phyloP scores from a whole-genome alignment of 352 stramenopile genomes.

The Phytophthora melonis region DNA sequence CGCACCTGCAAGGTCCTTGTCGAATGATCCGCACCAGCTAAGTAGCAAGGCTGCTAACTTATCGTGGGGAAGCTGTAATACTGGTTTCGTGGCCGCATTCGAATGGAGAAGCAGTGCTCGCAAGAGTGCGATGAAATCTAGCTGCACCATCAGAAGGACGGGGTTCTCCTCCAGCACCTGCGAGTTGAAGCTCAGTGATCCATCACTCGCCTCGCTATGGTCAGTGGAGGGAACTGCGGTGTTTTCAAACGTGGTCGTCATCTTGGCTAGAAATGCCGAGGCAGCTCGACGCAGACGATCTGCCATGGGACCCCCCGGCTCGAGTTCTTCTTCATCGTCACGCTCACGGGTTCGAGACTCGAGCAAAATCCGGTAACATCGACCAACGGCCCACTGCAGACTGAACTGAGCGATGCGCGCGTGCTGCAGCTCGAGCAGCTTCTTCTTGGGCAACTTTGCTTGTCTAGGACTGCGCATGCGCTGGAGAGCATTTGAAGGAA shows the following conservation, averaged over 20 bases:
- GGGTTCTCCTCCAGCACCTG: constrained; percentile 25
- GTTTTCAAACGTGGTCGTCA: constrained; percentile 36
- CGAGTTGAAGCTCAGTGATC: constrained; percentile 15
- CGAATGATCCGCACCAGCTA: constrained; percentile 57
- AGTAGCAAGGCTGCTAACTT: constrained; percentile 39
- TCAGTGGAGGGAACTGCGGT: not conserved
- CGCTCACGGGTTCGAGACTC: constrained; percentile 28
- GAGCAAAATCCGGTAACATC: constrained; percentile 66
- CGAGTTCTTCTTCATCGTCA: constrained; percentile 14
- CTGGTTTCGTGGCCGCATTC: constrained; percentile 16
- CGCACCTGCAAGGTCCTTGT: constrained; percentile 37
- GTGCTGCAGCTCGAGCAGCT: constrained; percentile 35
- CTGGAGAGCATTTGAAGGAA: constrained; percentile 9
- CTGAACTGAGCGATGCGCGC: constrained; percentile 36
- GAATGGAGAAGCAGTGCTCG: constrained; percentile 35
- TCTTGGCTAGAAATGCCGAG: constrained; percentile 38
- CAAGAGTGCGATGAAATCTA: constrained; percentile 65
- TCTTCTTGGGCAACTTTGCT: constrained; percentile 25
- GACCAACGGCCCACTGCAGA: constrained; percentile 67
- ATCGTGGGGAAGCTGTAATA: constrained; percentile 34
- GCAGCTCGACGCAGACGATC: constrained; percentile 30
- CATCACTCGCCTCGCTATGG: constrained; percentile 21
- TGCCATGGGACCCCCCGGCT: constrained; percentile 12
- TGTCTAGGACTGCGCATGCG: constrained; percentile 22
- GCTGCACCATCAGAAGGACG: constrained; percentile 68